Evolutionary conservation across 2,329 filamentous ascomycete genomes (phyloP).

Genomic region (Apiospora hydei): DNA sequence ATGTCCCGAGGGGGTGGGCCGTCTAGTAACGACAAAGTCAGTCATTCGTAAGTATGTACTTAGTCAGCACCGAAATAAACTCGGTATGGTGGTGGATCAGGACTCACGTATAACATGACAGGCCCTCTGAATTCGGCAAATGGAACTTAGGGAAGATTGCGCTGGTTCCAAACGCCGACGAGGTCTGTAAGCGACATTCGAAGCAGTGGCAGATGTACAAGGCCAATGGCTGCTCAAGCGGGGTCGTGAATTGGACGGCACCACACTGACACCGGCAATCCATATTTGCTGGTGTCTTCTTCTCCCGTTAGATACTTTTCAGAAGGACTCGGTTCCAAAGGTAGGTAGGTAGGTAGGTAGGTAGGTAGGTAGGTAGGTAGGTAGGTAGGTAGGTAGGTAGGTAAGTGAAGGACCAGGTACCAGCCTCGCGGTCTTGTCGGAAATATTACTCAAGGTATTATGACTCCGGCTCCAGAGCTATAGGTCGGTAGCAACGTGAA

Average conservation of each 20-base stretch:
- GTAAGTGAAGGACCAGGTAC: background rate
- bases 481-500: background rate
- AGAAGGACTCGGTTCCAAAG: background rate
- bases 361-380: background rate
- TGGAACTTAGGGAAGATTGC: slow-evolving; percentile 74
- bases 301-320: no score
- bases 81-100: background rate
- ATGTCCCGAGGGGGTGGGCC: slow-evolving; percentile 63
- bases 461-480: background rate
- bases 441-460: background rate
- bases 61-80: no score
- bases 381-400: background rate
- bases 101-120: slow-evolving; percentile 65
- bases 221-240: slow-evolving; percentile 64
- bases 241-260: slow-evolving; percentile 67
- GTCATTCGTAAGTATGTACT: no score
- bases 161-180: slow-evolving; percentile 72
- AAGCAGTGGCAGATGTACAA: slow-evolving; percentile 76
- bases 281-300: slow-evolving; percentile 47
- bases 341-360: no score
- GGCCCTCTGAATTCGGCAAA: slow-evolving; percentile 55
- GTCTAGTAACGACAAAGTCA: slow-evolving; percentile 46
- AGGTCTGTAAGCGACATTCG: slow-evolving; percentile 70
- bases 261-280: slow-evolving; percentile 71
- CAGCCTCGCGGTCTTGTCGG: background rate